Percentiles rank a stretch among this genome's conserved stretches.
phyloP scores from a whole-genome alignment of 1,139 yeast genomes.

The Magnusiomyces suaveolens region DNA sequence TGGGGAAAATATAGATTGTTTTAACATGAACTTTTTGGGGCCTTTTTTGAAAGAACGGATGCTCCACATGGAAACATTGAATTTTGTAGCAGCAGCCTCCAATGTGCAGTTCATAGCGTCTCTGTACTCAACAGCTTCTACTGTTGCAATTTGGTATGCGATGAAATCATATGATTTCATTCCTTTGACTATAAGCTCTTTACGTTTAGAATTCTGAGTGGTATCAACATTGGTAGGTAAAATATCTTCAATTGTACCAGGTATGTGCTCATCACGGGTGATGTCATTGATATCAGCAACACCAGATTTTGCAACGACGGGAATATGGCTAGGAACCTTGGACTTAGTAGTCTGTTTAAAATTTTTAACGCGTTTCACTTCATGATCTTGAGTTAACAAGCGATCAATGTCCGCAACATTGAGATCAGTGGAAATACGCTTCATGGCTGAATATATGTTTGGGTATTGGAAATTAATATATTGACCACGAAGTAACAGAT shows the following conservation, averaged over 20 bases:
- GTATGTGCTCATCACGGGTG: too few relatives aligned
- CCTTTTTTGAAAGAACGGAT: neutral
- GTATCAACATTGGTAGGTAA: neutral
- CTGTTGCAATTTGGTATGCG: neutral
- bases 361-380: too few relatives aligned
- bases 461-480: too few relatives aligned
- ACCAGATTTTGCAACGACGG: too few relatives aligned
- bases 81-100: neutral
- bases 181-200: neutral
- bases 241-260: too few relatives aligned
- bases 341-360: too few relatives aligned
- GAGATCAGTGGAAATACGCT: too few relatives aligned
- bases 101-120: neutral
- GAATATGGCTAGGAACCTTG: too few relatives aligned
- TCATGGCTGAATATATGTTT: too few relatives aligned
- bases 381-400: too few relatives aligned
- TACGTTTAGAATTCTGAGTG: neutral
- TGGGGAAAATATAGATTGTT: neutral
- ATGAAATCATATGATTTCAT: neutral
- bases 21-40: neutral
- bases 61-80: neutral
- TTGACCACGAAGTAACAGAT: neutral
- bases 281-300: too few relatives aligned
- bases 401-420: too few relatives aligned
- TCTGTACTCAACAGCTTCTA: neutral